Base-by-base conservation (phyloP, 805 yeast species). In the Lipomyces orientalis region DNA sequence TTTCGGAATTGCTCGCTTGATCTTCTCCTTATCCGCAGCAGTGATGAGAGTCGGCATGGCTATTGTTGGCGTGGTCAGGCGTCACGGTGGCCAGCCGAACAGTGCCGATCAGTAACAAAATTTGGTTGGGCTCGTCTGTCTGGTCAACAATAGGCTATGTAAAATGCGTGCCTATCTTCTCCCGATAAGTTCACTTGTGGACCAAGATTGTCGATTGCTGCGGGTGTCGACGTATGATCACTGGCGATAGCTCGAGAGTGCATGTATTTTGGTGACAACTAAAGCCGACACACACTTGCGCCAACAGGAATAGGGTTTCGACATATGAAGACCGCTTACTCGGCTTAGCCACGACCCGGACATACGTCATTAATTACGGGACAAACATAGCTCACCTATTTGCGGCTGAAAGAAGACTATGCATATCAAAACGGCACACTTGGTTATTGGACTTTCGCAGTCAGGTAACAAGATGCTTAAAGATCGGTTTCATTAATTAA, bases 1-100 rank as follows among this genome's bases (percentile, higher is more conserved):
- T 78, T 92, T 93, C 55, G 99, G 98, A 63, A 94, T 83, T 22
- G 90, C 92, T 65, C 98, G 82, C 76, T 93, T 93, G 78, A 95
- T 87, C 76, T 90, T 89, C 76, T 94, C 97, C 77, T 92, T 94
- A 76, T 95, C 98, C 6, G 83, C 81, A 5, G 86, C 74, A 7
- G 80, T 79, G 58, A 87, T 68, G 35, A 65, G 71, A 12, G 67
- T 46, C 60, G 71, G 71, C 71, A 68, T 68, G 49, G 10, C 49
- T 16, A n/a, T 43, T 62, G 29, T 19, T 52, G 63, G 16, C 49
- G 29, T 7, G 22, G 49, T 43, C 49, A 43, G 8, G 16, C n/a
- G 49, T 19, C 19, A 3, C n/a, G 4, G 49, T 43, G 49, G 49
- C 22, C 49, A 8, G 22, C 49, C 49, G 49, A 43, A 43, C n/a